Evolutionary conservation across 805 yeast genomes (phyloP), one percentile per base, ranked within the genome.

Genomic region (Pichia cabralensis): DNA sequence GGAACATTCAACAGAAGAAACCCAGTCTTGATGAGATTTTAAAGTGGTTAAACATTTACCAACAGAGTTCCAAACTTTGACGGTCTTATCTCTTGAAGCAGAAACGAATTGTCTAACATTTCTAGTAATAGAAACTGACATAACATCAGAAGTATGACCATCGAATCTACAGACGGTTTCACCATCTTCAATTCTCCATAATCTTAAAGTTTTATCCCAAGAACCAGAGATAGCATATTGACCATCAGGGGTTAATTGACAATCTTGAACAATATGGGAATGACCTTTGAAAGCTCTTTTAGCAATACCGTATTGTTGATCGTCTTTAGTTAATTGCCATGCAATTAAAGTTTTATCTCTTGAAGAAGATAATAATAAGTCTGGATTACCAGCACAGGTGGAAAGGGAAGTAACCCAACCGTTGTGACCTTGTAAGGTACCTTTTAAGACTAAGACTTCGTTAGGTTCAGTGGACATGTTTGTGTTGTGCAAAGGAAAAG

Each of bases 361-460:
- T 64, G 97, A 89, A 66, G 89, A 96, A 62, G 98, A 92, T 67
- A 92, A 76, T 62, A 92, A 79, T 63, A 92, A 73, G 71, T 92
- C 96, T 71, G 98, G 98, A 79, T 86, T 84, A 65, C 88, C 86
- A 61, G 86, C 81, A 64, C 95, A 80, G 72, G 97, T 92, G 70
- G 97, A 95, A 60, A 92, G 76, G 65, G 96, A 77, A 52, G 98
- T 92, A 62, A 92, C 98, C 97, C 97, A 89, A 62, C 85, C 85
- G 70, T 74, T 76, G 79, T 79, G 85, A 62, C 85, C 72, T 75
- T 89, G 96, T 67, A 92, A 81, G 79, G 97, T 84, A 68, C 97
- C 99, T 80, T 97, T 88, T 69, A 92, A 83, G 69, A 89, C 96
- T 75, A 89, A 78, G 79, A 88, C 94, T 83, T 88, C 80, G 40